Evolutionary conservation across 2,329 filamentous ascomycete genomes (phyloP).

Genomic region (Monosporascus sp.): DNA sequence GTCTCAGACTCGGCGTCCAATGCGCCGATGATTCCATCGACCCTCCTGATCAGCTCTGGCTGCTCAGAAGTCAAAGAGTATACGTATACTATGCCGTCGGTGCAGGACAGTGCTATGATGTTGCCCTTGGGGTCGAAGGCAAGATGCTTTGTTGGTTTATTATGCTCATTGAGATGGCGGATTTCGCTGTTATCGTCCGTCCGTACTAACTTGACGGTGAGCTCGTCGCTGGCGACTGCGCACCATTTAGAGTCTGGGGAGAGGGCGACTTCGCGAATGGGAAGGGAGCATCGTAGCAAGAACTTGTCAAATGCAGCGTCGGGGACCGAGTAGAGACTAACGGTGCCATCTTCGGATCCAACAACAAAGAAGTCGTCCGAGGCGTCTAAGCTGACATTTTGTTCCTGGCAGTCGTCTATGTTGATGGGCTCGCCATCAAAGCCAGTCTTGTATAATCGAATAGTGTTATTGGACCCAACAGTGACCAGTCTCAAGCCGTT

Average conservation of each 20-base stretch:
- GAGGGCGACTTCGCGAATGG: slow-evolving; percentile 79
- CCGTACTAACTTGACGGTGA: slow-evolving; percentile 84
- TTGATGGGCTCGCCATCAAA: slow-evolving; percentile 89
- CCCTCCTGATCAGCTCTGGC: slow-evolving; percentile 73
- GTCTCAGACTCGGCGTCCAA: slow-evolving; percentile 72
- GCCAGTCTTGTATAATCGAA: slow-evolving; percentile 86
- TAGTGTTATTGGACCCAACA: slow-evolving; percentile 87
- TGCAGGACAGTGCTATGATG: slow-evolving; percentile 74
- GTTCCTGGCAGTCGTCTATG: slow-evolving; percentile 85
- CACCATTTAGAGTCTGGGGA: slow-evolving; percentile 80
- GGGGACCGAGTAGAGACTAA: slow-evolving; percentile 83
- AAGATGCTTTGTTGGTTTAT: slow-evolving; percentile 83
- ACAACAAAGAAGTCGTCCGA: slow-evolving; percentile 79
- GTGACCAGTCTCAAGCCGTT: slow-evolving; percentile 84
- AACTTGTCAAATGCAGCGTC: slow-evolving; percentile 72
- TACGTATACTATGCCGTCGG: slow-evolving; percentile 83
- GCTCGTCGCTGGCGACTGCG: slow-evolving; percentile 93
- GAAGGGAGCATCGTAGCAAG: slow-evolving; percentile 76
- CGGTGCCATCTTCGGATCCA: slow-evolving; percentile 91
- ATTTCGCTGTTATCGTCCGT: slow-evolving; percentile 72
- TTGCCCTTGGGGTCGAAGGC: slow-evolving; percentile 78
- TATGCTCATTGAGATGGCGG: slow-evolving; percentile 75
- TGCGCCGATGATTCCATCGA: slow-evolving; percentile 79
- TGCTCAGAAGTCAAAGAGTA: slow-evolving; percentile 77
- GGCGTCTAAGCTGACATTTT: slow-evolving; percentile 73